A percentile compares a stretch with the other conserved stretches of the same genome.
Evolutionary conservation across 202 grass and related monocot species (phyloP).

Genomic region (Zoysia matrella): DNA sequence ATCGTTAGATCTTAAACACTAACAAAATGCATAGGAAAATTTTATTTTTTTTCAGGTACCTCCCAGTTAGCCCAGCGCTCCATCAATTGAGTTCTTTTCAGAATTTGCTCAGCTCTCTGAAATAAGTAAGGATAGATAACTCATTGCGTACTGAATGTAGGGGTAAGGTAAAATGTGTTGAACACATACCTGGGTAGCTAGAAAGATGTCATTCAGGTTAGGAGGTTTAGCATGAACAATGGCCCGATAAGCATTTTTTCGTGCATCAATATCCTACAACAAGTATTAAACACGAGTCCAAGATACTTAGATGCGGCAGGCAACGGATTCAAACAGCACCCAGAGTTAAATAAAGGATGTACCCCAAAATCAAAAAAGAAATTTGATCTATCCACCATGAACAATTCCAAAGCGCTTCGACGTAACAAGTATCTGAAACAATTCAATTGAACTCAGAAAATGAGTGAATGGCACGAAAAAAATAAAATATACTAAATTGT

Average conservation of each 20-base stretch:
- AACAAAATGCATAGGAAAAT: constrained; percentile 38
- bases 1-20: constrained; percentile 27
- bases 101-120: constrained; percentile 97
- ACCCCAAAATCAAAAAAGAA: constrained; percentile 99
- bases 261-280: constrained; percentile 80
- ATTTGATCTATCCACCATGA: constrained; percentile 98
- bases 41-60: constrained; percentile 52
- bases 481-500: background rate
- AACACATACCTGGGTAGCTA: constrained; percentile 88
- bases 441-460: constrained; percentile 38
- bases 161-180: constrained; percentile 17
- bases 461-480: constrained; percentile 22
- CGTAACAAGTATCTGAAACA: constrained; percentile 88
- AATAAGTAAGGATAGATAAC: constrained; percentile 46
- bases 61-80: constrained; percentile 97
- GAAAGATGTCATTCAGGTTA: constrained; percentile 95
- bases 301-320: constrained; percentile 13
- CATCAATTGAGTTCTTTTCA: constrained; percentile 98
- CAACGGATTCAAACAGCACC: constrained; percentile 15
- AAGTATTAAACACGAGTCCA: constrained; percentile 38
- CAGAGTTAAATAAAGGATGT: constrained; percentile 43
- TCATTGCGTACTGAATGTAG: constrained; percentile 18
- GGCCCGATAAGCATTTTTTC: constrained; percentile 92
- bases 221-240: constrained; percentile 91
- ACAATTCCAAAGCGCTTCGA: constrained; percentile 96